Evolutionary conservation across 805 yeast genomes (phyloP), one percentile per base, ranked within the genome.

Genomic region (Candida orba): DNA sequence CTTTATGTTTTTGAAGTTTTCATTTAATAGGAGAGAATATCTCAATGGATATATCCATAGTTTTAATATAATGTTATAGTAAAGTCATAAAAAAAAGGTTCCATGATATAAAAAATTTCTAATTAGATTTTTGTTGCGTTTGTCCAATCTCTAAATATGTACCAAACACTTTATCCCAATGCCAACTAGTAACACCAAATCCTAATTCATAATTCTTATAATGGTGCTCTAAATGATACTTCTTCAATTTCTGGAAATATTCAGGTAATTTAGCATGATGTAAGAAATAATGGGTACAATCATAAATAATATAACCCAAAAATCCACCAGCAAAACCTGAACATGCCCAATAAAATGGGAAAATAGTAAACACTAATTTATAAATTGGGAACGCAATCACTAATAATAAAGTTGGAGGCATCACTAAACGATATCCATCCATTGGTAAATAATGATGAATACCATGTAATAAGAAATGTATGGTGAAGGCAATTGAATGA

Each of bases 391-490:
- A 76, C 39, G 88, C 80, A 50, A 93, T 67, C 3, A 75, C 65
- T 14, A 82, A 50, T 51, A 91, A 82, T 59, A 93, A 68, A 0
- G 97, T 73, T 40, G 99, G 99, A 3, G 99, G 99, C 85, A 93
- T 84, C 32, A 93, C 99, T 57, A 93, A 76, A 62, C 99, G 79
- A 62, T 78, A 71, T 47, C 77, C 78, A 68, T 93, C 99, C 99
- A 95, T 93, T 50, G 99, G 99, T 53, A 93, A 73, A 64, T 86
- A 93, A 65, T 93, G 99, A 64, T 93, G 99, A 41, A 90, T 84
- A 45, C 99, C 99, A 57, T 93, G 99, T 52, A 91, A 71, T 46
- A 89, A 64, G 72, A 93, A 93, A 65, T 93, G 99, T 36, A 89
- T 46, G 1, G 95, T 78, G 57, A 84, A 81, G 8, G 86, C 84